Evolutionary conservation across 352 stramenopile species (phyloP).

Genomic region (Phytopythium litorale): DNA sequence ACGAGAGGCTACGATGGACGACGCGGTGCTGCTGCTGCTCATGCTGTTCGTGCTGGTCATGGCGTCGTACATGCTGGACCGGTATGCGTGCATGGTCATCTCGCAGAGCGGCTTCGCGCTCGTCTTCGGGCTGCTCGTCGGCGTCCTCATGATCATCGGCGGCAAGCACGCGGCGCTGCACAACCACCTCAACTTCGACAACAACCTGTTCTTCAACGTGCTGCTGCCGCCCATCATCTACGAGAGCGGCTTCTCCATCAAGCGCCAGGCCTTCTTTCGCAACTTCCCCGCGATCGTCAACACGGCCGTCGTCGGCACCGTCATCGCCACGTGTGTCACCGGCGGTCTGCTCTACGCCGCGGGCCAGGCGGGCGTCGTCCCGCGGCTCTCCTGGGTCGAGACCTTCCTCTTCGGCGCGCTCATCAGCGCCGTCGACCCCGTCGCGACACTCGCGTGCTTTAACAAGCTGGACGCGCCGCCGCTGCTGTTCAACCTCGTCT

Average conservation of each 20-base stretch:
- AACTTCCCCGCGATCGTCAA: conserved; percentile 87
- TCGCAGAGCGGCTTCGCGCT: conserved; percentile 86
- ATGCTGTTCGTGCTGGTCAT: conserved; percentile 89
- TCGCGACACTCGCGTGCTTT: conserved; percentile 92
- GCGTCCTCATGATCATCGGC: conserved; percentile 62
- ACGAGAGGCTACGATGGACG: conserved; percentile 48
- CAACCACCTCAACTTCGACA: conserved; percentile 82
- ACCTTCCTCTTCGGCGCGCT: conserved; percentile 91
- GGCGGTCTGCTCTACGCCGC: conserved; percentile 66
- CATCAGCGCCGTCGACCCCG: conserved; percentile 92
- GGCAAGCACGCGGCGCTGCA: conserved; percentile 63
- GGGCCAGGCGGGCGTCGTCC: conserved; percentile 53
- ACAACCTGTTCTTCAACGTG: conserved; percentile 87
- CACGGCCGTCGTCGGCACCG: conserved; percentile 72
- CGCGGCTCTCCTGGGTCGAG: conserved; percentile 87
- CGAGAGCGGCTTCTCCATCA: conserved; percentile 84
- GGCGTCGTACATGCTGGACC: conserved; percentile 83
- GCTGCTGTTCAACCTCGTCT: conserved; percentile 94
- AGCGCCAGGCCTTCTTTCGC: conserved; percentile 79
- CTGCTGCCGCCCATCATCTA: conserved; percentile 86
- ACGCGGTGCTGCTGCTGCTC: conserved; percentile 75
- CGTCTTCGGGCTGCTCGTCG: conserved; percentile 70
- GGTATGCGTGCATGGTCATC: conserved; percentile 81
- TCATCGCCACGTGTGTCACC: conserved; percentile 76
- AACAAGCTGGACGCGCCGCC: conserved; percentile 85